Percentiles rank a stretch among this genome's conserved stretches.
Evolutionary conservation across 108 stramenopile genomes (phyloP).

Genomic region (Aurantiochytrium sp.): DNA sequence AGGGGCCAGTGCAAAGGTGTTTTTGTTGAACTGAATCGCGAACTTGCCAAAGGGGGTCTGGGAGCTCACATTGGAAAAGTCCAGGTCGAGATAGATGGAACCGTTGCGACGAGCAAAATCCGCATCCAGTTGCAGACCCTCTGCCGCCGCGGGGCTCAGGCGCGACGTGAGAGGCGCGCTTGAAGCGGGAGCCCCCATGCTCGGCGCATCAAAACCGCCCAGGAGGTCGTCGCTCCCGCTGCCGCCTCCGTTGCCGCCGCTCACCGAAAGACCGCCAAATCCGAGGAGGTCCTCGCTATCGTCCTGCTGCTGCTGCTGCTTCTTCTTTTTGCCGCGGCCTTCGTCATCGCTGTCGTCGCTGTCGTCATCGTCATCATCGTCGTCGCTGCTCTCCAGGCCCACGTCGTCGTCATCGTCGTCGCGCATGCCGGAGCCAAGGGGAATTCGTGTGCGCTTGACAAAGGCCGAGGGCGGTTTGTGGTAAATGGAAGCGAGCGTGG

Average conservation of each 20-base stretch:
- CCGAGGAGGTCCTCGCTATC: constrained; percentile 8
- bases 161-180: not conserved
- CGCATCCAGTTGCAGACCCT: not conserved
- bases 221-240: not conserved
- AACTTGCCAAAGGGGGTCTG: constrained; percentile 61
- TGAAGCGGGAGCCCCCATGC: not conserved
- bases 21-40: constrained; percentile 95
- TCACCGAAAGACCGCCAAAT: not conserved
- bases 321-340: constrained; percentile 37
- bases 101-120: not conserved
- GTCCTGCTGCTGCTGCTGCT: constrained; percentile 33
- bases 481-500: constrained; percentile 85
- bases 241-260: not conserved
- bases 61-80: constrained; percentile 63
- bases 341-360: constrained; percentile 29
- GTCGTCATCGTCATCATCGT: constrained; percentile 56
- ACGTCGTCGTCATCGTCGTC: constrained; percentile 48
- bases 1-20: constrained; percentile 87
- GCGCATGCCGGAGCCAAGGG: constrained; percentile 42
- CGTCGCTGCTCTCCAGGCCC: constrained; percentile 65
- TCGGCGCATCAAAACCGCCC: not conserved
- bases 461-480: constrained; percentile 98
- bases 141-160: not conserved
- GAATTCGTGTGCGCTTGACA: constrained; percentile 56
- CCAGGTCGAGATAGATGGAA: constrained; percentile 59